phyloP scores from a whole-genome alignment of 2,329 filamentous ascomycete genomes.

The Pezicula carpinea region DNA sequence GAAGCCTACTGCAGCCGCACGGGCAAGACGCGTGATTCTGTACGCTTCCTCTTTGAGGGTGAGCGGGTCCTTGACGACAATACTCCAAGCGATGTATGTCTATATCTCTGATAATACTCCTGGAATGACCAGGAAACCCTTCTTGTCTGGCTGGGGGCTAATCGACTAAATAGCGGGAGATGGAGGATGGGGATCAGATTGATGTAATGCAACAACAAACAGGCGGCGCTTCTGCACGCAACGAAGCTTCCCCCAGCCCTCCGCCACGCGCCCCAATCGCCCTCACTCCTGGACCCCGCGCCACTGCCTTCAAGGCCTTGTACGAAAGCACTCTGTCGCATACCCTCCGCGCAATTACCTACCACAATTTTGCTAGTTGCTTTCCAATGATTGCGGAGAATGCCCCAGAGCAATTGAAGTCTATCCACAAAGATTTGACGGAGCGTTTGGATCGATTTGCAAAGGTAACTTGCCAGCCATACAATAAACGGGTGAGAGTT shows the following conservation, averaged over 20 bases:
- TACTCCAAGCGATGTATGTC: too few relatives aligned
- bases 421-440: conserved; percentile 55
- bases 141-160: background rate
- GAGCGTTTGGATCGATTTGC: conserved; percentile 50
- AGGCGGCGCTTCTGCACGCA: background rate
- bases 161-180: background rate
- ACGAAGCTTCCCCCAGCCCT: conserved; percentile 15
- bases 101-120: too few relatives aligned
- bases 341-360: conserved; percentile 51
- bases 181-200: background rate
- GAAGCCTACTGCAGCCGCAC: too few relatives aligned
- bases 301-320: conserved; percentile 47
- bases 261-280: conserved; percentile 16
- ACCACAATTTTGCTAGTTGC: conserved; percentile 54
- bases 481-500: conserved; percentile 1
- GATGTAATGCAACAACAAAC: background rate
- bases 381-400: conserved; percentile 54
- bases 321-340: conserved; percentile 47
- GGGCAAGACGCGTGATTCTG: too few relatives aligned
- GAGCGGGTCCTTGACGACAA: too few relatives aligned
- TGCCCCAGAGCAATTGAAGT: conserved; percentile 45
- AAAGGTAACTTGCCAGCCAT: conserved; percentile 32
- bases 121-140: too few relatives aligned
- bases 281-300: conserved; percentile 50
- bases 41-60: too few relatives aligned